Evolutionary conservation across 495 filamentous ascomycete species (phyloP).

Genomic region (Penicillium argentinense): DNA sequence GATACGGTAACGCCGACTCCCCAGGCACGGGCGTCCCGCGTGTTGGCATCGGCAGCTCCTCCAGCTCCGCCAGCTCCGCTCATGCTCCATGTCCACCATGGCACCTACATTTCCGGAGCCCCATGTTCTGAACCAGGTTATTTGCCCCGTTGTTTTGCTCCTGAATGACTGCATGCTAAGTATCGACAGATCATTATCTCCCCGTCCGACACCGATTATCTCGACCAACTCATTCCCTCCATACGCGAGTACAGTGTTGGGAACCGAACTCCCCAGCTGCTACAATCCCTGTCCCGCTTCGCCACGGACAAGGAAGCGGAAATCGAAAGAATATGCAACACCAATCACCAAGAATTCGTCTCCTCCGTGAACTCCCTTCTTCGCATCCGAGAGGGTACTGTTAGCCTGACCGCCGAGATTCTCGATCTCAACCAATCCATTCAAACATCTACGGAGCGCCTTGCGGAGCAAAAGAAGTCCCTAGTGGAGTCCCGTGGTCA

Average conservation of each 20-base stretch:
- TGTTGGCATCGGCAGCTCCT: background rate
- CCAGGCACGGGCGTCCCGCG: background rate
- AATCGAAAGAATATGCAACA: constrained; percentile 92
- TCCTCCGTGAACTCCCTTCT: constrained; percentile 90
- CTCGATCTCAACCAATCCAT: constrained; percentile 90
- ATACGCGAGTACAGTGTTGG: constrained; percentile 84
- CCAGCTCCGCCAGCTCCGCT: background rate
- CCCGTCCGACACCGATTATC: constrained; percentile 87
- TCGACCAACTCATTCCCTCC: constrained; percentile 90
- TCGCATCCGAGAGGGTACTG: constrained; percentile 83
- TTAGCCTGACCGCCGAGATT: constrained; percentile 85
- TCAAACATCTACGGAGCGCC: constrained; percentile 89
- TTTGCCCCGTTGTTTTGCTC: background rate
- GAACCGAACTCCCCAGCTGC: constrained; percentile 69
- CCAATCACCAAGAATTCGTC: constrained; percentile 95
- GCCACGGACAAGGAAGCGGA: constrained; percentile 83
- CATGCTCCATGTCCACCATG: constrained; percentile 35
- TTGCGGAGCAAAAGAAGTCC: constrained; percentile 91
- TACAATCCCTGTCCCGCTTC: constrained; percentile 76
- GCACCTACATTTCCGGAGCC: constrained; percentile 32
- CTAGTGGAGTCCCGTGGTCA: constrained; percentile 88
- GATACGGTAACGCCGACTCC: too few relatives aligned
- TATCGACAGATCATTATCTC: constrained; percentile 79
- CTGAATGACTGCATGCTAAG: constrained; percentile 7
- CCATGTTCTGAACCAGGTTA: constrained; percentile 44